Conservation (phyloP, 768 basidiomycete species). For the Xerocomus potaroensis region DNA sequence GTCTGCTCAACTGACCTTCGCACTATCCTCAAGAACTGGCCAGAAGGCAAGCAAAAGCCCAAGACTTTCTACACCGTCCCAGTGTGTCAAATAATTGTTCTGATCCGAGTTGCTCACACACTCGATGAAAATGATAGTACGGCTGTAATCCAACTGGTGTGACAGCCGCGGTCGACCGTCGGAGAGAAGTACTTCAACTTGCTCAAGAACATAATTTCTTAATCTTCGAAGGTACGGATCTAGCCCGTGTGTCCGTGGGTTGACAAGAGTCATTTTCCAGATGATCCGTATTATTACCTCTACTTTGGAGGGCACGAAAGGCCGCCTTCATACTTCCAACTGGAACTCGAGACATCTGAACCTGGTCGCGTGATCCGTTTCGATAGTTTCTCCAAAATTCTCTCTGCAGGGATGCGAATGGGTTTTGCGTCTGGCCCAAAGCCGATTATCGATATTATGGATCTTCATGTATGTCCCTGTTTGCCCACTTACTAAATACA, state of each 20-base stretch:
- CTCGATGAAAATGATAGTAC: slow-evolving; percentile 40
- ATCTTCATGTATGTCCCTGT: slow-evolving; percentile 53
- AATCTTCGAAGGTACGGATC: slow-evolving; percentile 70
- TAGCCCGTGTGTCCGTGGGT: neutral
- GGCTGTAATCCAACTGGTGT: slow-evolving; percentile 87
- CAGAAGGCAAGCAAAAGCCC: slow-evolving; percentile 62
- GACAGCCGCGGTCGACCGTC: slow-evolving; percentile 66
- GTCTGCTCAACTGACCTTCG: slow-evolving; percentile 58
- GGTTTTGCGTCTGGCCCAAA: slow-evolving; percentile 80
- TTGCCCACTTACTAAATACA: slow-evolving; percentile 9
- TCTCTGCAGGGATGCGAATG: slow-evolving; percentile 72
- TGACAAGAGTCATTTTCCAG: slow-evolving; percentile 32
- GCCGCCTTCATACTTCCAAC: slow-evolving; percentile 74
- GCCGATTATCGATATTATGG: slow-evolving; percentile 61
- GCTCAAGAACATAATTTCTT: slow-evolving; percentile 72
- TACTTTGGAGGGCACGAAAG: slow-evolving; percentile 66
- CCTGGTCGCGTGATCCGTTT: slow-evolving; percentile 82
- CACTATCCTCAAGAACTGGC: slow-evolving; percentile 70
- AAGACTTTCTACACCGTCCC: slow-evolving; percentile 80
- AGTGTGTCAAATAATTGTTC: slow-evolving; percentile 35
- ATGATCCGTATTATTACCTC: slow-evolving; percentile 77
- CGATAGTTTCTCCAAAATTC: slow-evolving; percentile 85
- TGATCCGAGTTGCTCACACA: slow-evolving; percentile 4
- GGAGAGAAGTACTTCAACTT: slow-evolving; percentile 66
- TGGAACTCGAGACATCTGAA: slow-evolving; percentile 64